Evolutionary conservation across 2,329 filamentous ascomycete genomes (phyloP).

Genomic region (Fusarium humuli): DNA sequence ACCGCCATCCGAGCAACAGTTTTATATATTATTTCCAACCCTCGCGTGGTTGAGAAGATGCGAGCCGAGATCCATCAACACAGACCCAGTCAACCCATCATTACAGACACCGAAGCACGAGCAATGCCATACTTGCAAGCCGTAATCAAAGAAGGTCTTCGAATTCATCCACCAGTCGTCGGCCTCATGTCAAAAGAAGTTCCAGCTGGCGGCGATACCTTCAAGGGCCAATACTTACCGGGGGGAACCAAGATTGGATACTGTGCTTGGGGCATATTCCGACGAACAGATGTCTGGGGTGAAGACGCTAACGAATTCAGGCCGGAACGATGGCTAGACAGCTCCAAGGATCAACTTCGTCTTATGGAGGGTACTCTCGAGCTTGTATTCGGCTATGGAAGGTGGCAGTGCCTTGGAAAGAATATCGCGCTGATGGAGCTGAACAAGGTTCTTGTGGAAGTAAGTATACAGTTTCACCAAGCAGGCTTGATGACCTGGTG

Average conservation of each 20-base stretch:
- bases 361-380: conserved; percentile 55
- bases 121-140: conserved; percentile 60
- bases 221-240: conserved; percentile 49
- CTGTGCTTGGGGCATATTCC: conserved; percentile 53
- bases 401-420: conserved; percentile 55
- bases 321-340: conserved; percentile 55
- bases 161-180: conserved; percentile 53
- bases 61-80: conserved; percentile 46
- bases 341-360: conserved; percentile 45
- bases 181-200: conserved; percentile 54
- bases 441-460: conserved; percentile 57
- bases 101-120: conserved; percentile 51
- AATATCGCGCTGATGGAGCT: conserved; percentile 55
- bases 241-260: conserved; percentile 50
- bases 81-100: conserved; percentile 36
- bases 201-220: conserved; percentile 48
- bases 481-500: fast-evolving
- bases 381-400: conserved; percentile 54
- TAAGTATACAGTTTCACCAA: conserved; percentile 17
- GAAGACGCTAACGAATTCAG: conserved; percentile 51
- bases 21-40: conserved; percentile 64
- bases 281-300: conserved; percentile 51
- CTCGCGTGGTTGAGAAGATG: conserved; percentile 59
- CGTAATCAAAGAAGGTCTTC: conserved; percentile 61
- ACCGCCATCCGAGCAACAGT: conserved; percentile 65